Conservation (phyloP, 192 early-diverging fungal species). For the Coemansia brasiliensis region DNA sequence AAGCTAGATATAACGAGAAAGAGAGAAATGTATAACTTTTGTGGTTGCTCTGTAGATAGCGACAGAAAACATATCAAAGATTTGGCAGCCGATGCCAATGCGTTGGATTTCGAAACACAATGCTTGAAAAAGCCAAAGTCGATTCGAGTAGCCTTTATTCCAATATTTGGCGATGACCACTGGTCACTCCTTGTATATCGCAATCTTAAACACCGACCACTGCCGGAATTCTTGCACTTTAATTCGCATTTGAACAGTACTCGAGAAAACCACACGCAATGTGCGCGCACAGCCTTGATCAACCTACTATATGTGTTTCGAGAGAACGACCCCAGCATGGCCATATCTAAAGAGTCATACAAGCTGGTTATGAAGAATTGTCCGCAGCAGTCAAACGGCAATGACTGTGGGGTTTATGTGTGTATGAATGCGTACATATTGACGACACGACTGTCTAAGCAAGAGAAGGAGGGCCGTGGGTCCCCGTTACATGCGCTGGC, state of each 20-base stretch:
- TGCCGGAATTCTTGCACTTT: slow-evolving; percentile 54
- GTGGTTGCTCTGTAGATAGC: slow-evolving; percentile 16
- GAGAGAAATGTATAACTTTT: background rate
- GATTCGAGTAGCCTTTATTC: slow-evolving; percentile 45
- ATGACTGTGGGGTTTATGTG: slow-evolving; percentile 49
- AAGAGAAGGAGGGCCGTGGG: slow-evolving; percentile 4
- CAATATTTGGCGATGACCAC: slow-evolving; percentile 52
- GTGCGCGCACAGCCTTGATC: slow-evolving; percentile 46
- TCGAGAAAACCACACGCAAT: slow-evolving; percentile 45
- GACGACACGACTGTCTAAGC: slow-evolving; percentile 24
- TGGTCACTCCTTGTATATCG: slow-evolving; percentile 52
- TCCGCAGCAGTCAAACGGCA: slow-evolving; percentile 47
- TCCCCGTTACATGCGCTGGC: slow-evolving; percentile 23
- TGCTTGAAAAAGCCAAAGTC: slow-evolving; percentile 29
- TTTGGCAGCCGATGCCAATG: slow-evolving; percentile 40
- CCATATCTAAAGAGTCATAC: slow-evolving; percentile 46
- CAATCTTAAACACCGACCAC: slow-evolving; percentile 12
- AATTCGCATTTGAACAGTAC: slow-evolving; percentile 51
- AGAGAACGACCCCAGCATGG: slow-evolving; percentile 41
- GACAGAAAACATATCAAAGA: slow-evolving; percentile 24
- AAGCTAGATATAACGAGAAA: background rate
- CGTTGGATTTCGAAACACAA: slow-evolving; percentile 35
- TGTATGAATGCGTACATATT: slow-evolving; percentile 49
- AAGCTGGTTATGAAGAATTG: slow-evolving; percentile 50
- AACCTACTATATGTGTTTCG: slow-evolving; percentile 48